Evolutionary conservation across 257 asterid genomes (phyloP).

Genomic region (Capsicum baccatum): DNA sequence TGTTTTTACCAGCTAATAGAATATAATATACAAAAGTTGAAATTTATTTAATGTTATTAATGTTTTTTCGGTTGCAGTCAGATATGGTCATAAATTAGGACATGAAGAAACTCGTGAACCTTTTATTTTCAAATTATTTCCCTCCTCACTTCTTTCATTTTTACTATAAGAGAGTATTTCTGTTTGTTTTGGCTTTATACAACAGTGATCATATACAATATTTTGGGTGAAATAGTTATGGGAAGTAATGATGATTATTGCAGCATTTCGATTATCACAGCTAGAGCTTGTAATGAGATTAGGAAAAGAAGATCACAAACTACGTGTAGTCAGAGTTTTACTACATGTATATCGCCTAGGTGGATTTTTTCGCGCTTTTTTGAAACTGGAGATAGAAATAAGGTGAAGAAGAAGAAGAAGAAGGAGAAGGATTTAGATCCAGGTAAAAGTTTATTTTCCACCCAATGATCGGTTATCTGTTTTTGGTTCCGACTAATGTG

Average conservation of each 20-base stretch:
- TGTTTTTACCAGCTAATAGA: background rate
- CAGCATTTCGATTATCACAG: conserved; percentile 31
- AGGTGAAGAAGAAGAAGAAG: background rate
- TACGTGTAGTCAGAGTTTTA: conserved; percentile 50
- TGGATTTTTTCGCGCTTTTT: conserved; percentile 50
- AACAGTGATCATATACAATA: background rate
- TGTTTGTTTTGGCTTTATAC: background rate
- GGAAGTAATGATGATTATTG: conserved; percentile 34
- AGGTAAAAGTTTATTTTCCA: background rate
- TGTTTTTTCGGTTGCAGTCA: background rate
- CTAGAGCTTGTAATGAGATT: conserved; percentile 24
- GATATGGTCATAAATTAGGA: conserved; percentile 13
- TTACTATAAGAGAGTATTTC: background rate
- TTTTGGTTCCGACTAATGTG: background rate
- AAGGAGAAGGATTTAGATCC: background rate
- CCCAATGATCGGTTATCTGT: background rate
- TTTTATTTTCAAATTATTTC: conserved; percentile 18
- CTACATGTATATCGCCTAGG: conserved; percentile 56
- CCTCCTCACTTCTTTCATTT: background rate
- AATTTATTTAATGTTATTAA: conserved; percentile 17
- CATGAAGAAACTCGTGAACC: conserved; percentile 10
- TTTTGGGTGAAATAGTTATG: background rate
- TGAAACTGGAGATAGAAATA: conserved; percentile 31
- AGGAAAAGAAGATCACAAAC: conserved; percentile 37
- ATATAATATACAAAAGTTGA: background rate